Conservation (phyloP, 495 filamentous ascomycete species). For the Glarea lozoyensis region DNA sequence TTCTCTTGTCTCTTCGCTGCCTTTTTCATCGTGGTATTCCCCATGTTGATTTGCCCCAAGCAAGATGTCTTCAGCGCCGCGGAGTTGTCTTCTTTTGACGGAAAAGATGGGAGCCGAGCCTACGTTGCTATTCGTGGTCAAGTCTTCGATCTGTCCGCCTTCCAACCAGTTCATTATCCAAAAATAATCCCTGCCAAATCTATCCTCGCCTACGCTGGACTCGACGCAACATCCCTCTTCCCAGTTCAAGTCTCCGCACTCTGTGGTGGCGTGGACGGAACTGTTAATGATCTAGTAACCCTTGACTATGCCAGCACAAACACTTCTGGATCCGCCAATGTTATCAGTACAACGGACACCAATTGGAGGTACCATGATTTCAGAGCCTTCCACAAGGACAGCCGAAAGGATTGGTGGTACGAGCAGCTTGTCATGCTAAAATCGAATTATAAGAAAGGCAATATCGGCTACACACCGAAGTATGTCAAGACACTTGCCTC, state of each 20-base stretch:
- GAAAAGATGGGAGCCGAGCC: conserved; percentile 52
- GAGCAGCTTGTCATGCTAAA: conserved; percentile 74
- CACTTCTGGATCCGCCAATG: conserved; percentile 50
- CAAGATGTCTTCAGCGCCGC: conserved; percentile 77
- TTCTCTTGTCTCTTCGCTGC: conserved; percentile 65
- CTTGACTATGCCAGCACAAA: conserved; percentile 78
- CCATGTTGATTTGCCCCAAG: conserved; percentile 78
- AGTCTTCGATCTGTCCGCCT: conserved; percentile 74
- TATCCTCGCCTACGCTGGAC: conserved; percentile 71
- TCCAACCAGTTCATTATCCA: conserved; percentile 74
- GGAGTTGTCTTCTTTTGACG: conserved; percentile 67
- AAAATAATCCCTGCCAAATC: conserved; percentile 55
- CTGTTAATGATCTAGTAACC: conserved; percentile 60
- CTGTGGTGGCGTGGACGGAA: conserved; percentile 65
- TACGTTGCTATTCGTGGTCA: conserved; percentile 80
- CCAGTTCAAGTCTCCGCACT: conserved; percentile 91
- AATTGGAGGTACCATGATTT: conserved; percentile 90
- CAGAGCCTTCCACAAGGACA: conserved; percentile 72
- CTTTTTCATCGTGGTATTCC: conserved; percentile 88
- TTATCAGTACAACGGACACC: conserved; percentile 56
- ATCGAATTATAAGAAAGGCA: conserved; percentile 75
- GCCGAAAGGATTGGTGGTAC: conserved; percentile 80
- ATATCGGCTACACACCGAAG: conserved; percentile 72
- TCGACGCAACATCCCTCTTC: conserved; percentile 81
- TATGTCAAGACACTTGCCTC: conserved; percentile 67